Evolutionary conservation across 805 yeast genomes (phyloP).

Genomic region (Yarrowia sp.): DNA sequence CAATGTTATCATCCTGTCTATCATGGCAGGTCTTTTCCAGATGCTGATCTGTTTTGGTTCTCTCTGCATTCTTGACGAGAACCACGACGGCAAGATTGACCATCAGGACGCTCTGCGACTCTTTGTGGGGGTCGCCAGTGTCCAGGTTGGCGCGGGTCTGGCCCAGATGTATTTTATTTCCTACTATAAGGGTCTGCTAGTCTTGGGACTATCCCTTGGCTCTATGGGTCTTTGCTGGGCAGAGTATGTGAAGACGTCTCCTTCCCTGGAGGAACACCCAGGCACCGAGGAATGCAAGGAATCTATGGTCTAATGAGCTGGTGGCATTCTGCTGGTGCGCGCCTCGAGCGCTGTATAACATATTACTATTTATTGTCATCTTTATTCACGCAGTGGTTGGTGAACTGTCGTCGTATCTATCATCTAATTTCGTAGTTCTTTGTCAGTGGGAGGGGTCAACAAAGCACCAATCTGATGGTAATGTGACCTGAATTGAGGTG

Average conservation of each 20-base stretch:
- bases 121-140: constrained; percentile 1
- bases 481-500: no score
- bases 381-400: neutral
- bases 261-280: neutral
- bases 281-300: neutral
- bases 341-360: constrained; percentile 7
- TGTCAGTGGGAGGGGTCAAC: neutral
- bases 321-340: neutral
- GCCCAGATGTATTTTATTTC: constrained; percentile 13
- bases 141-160: neutral
- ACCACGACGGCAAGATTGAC: neutral
- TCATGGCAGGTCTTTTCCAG: constrained; percentile 13
- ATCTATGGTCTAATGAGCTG: neutral
- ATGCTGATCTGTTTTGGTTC: constrained; percentile 14
- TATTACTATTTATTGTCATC: constrained; percentile 3
- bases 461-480: no score
- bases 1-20: neutral
- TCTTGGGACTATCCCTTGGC: neutral
- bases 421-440: neutral
- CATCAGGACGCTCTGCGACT: neutral
- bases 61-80: constrained; percentile 5
- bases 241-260: neutral
- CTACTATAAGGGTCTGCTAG: neutral
- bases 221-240: constrained; percentile 8
- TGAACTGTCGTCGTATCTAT: no score